A percentile compares a stretch with the other conserved stretches of the same genome.
These are phyloP conservation scores for Colletotrichum tabaci DNA, from an alignment of 2,329 filamentous ascomycete species.

Conservation along the genomic window DNA sequence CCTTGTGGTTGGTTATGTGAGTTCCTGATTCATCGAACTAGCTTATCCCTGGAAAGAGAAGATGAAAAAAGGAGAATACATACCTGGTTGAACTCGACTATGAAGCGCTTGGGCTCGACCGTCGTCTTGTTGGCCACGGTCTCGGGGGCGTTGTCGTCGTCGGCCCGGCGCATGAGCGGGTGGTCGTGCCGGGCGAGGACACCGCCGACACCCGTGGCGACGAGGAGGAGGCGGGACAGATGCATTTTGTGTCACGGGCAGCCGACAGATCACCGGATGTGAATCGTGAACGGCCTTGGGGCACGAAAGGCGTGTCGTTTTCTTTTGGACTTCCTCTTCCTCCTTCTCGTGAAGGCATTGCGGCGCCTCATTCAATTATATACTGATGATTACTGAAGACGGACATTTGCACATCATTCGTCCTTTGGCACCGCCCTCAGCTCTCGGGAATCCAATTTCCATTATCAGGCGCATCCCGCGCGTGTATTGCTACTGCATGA, in stretches of 20 bases:
- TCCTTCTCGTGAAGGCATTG: background rate
- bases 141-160: conserved; percentile 33
- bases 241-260: conserved; percentile 8
- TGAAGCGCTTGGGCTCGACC: conserved; percentile 38
- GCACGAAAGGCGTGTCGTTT: too few relatives aligned
- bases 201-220: conserved; percentile 17
- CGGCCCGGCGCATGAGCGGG: conserved; percentile 25
- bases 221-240: conserved; percentile 20
- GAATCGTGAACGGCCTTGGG: background rate
- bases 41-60: too few relatives aligned
- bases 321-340: background rate
- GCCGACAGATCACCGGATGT: background rate
- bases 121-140: conserved; percentile 23
- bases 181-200: conserved; percentile 11
- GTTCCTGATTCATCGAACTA: background rate
- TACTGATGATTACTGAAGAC: background rate
- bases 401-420: background rate
- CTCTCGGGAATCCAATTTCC: background rate
- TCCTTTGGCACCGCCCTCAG: background rate
- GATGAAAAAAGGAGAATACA: too few relatives aligned
- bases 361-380: background rate
- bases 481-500: conserved; percentile 9
- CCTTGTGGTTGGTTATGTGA: conserved; percentile 13
- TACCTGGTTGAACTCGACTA: conserved; percentile 34
- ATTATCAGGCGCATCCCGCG: conserved; percentile 11